Base-by-base conservation (phyloP, 2,329 filamentous ascomycete genomes). In the Penicillium sp. region DNA sequence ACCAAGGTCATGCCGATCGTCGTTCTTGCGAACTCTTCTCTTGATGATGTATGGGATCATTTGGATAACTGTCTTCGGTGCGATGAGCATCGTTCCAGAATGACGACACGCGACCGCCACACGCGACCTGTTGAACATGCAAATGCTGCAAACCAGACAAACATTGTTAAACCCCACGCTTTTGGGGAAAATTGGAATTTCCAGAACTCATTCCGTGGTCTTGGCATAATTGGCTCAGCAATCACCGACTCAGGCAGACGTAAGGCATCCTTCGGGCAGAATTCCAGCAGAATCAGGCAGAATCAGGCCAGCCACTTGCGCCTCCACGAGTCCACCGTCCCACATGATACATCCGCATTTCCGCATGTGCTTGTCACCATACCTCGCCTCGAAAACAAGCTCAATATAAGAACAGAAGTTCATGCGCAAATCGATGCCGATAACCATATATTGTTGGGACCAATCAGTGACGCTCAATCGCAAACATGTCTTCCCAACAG, bases 401-500 rank as follows among this genome's bases (percentile, higher is more conserved):
- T 39, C 49, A 11, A 41, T 52, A 52, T 52, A 41, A 39, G 37
- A 41, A 31, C 17, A 22, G 11, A 31, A 10, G 3, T 43, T 31
- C 51, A 31, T 43, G 51, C 51, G 51, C 38, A 43, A 22, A 41
- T 4, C 15, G 34, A 28, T 17, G 17, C 34, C 10, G 38, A 20
- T 7, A 51, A 49, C 53, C 55, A 35, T 48, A 42, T 54, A 34
- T 54, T 60, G 61, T 63, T 63, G 61, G 61, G 58, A 63, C 57
- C 55, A 63, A 54, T 58, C 14, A 38, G 0, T 37, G n/a, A 50
- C 38, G n/a, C 14, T 37, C 20, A 8, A 55, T 35, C 45, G 49
- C 58, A n/a, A 37, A n/a, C 47, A 49, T 22, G 37, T 51, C 35
- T 37, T 52, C 65, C 65, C 65, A 67, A 66, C 62, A 59, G n/a